A percentile compares a stretch with the other conserved stretches of the same genome.
These are phyloP conservation scores for Hypoxylon sp. DNA, from an alignment of 2,329 filamentous ascomycete species.

Conservation along the genomic window DNA sequence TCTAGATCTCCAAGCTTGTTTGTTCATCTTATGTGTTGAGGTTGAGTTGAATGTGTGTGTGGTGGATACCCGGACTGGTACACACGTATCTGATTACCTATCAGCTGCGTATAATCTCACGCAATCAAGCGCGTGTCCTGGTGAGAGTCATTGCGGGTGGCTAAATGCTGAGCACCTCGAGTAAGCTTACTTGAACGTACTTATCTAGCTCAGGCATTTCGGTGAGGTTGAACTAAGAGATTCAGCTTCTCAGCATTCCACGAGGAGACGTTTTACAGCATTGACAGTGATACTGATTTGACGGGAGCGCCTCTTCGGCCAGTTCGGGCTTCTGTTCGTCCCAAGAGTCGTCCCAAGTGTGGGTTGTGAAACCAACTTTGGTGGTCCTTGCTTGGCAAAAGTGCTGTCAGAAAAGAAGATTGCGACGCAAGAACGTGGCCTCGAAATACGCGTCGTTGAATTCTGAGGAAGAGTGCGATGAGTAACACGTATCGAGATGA, in stretches of 20 bases:
- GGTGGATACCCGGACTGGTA: neutral
- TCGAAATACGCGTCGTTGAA: neutral
- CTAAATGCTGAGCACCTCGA: constrained; percentile 2
- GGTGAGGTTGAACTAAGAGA: neutral
- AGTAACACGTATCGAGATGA: neutral
- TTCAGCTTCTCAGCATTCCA: constrained; percentile 1
- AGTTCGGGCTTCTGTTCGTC: neutral
- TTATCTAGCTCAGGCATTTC: constrained; percentile 7
- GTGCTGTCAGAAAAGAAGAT: neutral
- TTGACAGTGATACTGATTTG: constrained; percentile 2
- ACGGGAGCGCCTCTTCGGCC: constrained; percentile 2
- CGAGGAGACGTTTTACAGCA: neutral
- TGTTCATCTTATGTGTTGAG: neutral
- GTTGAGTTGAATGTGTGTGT: neutral
- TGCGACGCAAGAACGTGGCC: constrained; percentile 11
- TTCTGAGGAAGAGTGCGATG: neutral
- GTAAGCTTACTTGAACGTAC: constrained; percentile 16
- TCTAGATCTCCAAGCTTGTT: constrained; percentile 17
- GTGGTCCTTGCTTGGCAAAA: neutral
- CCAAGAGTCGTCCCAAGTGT: constrained; percentile 5
- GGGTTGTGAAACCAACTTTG: constrained; percentile 9
- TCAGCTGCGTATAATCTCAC: constrained; percentile 13
- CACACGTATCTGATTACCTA: neutral
- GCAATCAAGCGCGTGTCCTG: constrained; percentile 10
- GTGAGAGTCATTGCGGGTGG: constrained; percentile 4